Percentiles rank a stretch among this genome's conserved stretches.
These are phyloP conservation scores for Neospermospora avenae DNA, from an alignment of 2,329 filamentous ascomycete genomes.

Conservation along the genomic window DNA sequence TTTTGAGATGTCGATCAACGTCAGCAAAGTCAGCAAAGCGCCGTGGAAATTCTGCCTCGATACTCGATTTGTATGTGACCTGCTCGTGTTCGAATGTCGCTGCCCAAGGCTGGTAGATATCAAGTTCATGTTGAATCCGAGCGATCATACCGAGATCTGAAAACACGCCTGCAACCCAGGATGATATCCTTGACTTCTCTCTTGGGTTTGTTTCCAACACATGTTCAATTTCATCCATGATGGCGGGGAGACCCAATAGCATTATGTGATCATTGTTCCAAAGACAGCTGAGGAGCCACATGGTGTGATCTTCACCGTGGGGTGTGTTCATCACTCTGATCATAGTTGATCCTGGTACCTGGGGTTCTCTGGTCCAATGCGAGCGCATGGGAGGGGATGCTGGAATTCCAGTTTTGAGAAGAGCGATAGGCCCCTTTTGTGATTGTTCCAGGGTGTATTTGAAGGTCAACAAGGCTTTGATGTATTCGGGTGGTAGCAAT, in stretches of 20 bases:
- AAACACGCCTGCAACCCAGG: conserved; percentile 16
- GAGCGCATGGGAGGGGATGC: conserved; percentile 42
- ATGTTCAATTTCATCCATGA: conserved; percentile 25
- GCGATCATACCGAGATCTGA: conserved; percentile 20
- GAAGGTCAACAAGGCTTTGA: conserved; percentile 41
- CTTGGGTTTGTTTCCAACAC: conserved; percentile 15
- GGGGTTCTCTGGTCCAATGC: conserved; percentile 35
- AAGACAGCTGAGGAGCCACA: conserved; percentile 17
- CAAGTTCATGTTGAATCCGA: conserved; percentile 17
- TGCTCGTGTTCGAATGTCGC: conserved; percentile 13
- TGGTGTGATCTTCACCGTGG: not conserved
- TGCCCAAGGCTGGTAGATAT: conserved; percentile 26
- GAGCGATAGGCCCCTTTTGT: conserved; percentile 34
- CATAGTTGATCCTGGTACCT: conserved; percentile 26
- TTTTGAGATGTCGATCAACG: too few species aligned
- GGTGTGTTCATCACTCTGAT: conserved; percentile 7
- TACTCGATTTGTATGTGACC: not conserved
- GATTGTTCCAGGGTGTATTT: conserved; percentile 36
- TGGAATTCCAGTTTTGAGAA: conserved; percentile 29
- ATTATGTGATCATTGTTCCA: conserved; percentile 10
- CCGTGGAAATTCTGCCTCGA: conserved; percentile 3
- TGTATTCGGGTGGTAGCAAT: conserved; percentile 40
- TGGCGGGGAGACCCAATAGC: conserved; percentile 10
- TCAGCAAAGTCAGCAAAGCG: not conserved
- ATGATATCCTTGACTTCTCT: conserved; percentile 22